A percentile compares a stretch with the other conserved stretches of the same genome.
Conservation (phyloP, 169 alveolate species). For the Plasmodium coatneyi region DNA sequence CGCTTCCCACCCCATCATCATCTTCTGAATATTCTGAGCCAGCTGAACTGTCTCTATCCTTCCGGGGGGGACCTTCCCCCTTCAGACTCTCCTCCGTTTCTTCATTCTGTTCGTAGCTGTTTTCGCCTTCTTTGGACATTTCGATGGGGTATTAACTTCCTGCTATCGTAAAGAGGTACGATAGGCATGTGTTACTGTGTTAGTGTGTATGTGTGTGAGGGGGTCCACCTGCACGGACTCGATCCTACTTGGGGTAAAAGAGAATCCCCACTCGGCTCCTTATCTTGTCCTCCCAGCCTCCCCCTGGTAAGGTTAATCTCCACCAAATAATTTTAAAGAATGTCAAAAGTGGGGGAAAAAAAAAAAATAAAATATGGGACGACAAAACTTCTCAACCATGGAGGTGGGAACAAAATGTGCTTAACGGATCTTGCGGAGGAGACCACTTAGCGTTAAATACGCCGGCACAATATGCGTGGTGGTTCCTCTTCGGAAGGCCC, state of each 20-base stretch:
- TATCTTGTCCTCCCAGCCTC: no score
- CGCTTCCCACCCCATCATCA: conserved; percentile 17
- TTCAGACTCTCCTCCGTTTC: neutral
- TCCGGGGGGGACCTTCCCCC: neutral
- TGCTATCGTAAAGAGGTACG: neutral
- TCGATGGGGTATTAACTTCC: neutral
- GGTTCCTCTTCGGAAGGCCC: neutral
- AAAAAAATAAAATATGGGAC: no score
- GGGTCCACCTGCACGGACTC: no score
- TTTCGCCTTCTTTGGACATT: neutral
- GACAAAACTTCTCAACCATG: no score
- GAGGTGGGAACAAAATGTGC: no score
- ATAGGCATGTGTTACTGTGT: neutral
- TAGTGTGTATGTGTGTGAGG: neutral
- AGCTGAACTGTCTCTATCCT: neutral
- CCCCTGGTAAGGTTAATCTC: no score
- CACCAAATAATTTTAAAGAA: no score
- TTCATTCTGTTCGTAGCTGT: neutral
- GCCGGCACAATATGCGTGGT: neutral
- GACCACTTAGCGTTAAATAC: no score
- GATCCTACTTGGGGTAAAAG: no score
- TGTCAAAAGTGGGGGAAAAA: no score
- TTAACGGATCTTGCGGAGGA: no score
- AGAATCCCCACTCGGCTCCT: no score
- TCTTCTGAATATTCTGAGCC: neutral